Evolutionary conservation across 2,329 filamentous ascomycete genomes (phyloP), one percentile per base, ranked within the genome.

Genomic region (Arthroderma sp.): DNA sequence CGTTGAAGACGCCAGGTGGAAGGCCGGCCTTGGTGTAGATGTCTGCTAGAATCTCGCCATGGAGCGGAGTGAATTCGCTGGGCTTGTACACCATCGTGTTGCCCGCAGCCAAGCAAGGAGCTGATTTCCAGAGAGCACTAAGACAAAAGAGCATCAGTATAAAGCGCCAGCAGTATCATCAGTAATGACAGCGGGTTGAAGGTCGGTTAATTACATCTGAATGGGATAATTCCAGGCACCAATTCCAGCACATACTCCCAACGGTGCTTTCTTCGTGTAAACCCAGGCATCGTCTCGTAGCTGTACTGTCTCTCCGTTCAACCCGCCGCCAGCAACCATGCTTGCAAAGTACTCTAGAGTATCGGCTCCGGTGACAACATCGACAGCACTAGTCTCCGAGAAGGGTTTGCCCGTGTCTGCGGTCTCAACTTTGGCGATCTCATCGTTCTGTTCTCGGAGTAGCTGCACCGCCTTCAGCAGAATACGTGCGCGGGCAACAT

Each of bases 31-130:
- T 85, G 55, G 80, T 78, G 71, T 88, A 91, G 62, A 94, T 80
- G 63, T 86, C 77, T 8, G 88, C 88, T 1, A 94, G 79, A 15
- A 82, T 79, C 60, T 88, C 81, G 33, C 81, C 88, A 66, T 94
- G 88, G n/a, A 94, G 77, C 4, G 88, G 87, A 0, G 89, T 94
- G 70, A 87, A 86, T 75, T 94, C 89, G 63, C 86, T 91, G 6
- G 88, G 87, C 73, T 94, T 94, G 75, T 94, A 94, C 47, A 94
- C 81, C 86, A 94, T 91, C 67, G 85, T 88, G 73, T 94, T 94
- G 19, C 88, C 88, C 0, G 88, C 88, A 2, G 88, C 88, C 13
- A 94, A 78, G 65, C 88, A 93, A 0, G 89, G 87, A 0, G 86
- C 88, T 0, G 87, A 90, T 72, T 94, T 94, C 88, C 88, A 94